phyloP scores from a whole-genome alignment of 2,329 filamentous ascomycete genomes.

The Sclerotinia sclerotiorum region DNA sequence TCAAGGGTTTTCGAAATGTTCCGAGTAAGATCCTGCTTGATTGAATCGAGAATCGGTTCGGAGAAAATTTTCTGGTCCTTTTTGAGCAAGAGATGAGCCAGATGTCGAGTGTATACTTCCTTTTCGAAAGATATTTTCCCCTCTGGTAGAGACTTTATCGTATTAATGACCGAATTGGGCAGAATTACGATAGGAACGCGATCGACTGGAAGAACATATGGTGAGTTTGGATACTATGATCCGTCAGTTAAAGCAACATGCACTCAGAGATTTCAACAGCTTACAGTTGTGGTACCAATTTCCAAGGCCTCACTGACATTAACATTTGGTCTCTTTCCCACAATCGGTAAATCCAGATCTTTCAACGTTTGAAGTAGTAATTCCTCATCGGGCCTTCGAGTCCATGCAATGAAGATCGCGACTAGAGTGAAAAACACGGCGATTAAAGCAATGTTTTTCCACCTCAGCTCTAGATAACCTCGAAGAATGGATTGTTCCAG shows the following conservation, averaged over 20 bases:
- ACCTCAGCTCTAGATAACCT: not conserved
- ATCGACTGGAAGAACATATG: conserved; percentile 11
- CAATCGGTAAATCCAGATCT: conserved; percentile 1
- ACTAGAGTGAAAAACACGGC: not conserved
- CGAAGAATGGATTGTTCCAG: not conserved
- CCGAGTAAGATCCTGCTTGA: conserved; percentile 35
- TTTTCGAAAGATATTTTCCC: conserved; percentile 17
- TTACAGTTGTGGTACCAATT: conserved; percentile 12
- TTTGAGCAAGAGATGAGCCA: conserved; percentile 10
- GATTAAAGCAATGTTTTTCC: not conserved
- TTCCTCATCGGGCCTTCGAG: conserved; percentile 6
- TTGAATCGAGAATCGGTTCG: conserved; percentile 21
- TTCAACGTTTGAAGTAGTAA: conserved; percentile 7
- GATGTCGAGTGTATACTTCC: conserved; percentile 13
- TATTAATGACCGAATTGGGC: conserved; percentile 9
- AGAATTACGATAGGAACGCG: conserved; percentile 16
- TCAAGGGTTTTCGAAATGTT: conserved; percentile 31
- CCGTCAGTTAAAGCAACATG: not conserved
- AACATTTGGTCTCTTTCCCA: conserved; percentile 13
- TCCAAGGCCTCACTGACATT: conserved; percentile 14
- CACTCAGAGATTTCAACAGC: not conserved
- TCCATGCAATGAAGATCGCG: not conserved
- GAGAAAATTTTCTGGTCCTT: conserved; percentile 6
- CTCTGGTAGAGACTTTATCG: conserved; percentile 17
- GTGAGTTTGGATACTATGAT: conserved; percentile 7